Percentiles rank a stretch among this genome's conserved stretches.
phyloP scores from a whole-genome alignment of 2,329 filamentous ascomycete genomes.

The Colletotrichum musicola region DNA sequence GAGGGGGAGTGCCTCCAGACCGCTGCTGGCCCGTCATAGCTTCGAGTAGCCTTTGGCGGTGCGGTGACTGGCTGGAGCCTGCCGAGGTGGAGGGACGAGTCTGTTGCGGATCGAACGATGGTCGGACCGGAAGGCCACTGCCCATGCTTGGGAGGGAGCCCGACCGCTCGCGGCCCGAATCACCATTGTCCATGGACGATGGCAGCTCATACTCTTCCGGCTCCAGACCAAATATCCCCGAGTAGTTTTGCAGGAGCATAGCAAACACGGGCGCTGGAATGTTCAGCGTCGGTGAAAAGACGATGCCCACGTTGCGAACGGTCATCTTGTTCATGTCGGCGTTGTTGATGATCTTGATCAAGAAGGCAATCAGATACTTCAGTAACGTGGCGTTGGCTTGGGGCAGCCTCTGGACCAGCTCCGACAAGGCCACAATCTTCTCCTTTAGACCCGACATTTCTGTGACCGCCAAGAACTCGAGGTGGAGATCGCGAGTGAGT shows the following conservation, averaged over 20 bases:
- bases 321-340: conserved; percentile 97
- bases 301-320: conserved; percentile 95
- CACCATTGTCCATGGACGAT: conserved; percentile 53
- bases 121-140: conserved; percentile 44
- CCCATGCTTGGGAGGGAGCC: conserved; percentile 38
- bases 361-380: conserved; percentile 85
- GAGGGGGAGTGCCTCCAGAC: conserved; percentile 61
- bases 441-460: conserved; percentile 81
- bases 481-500: conserved; percentile 88
- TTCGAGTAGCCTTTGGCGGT: conserved; percentile 62
- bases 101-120: conserved; percentile 46
- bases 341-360: conserved; percentile 94
- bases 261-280: conserved; percentile 96
- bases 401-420: conserved; percentile 84
- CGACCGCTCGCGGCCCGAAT: conserved; percentile 43
- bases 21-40: conserved; percentile 49
- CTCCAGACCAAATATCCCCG: conserved; percentile 82
- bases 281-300: conserved; percentile 97
- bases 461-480: conserved; percentile 87
- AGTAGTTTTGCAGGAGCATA: conserved; percentile 91
- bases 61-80: conserved; percentile 63
- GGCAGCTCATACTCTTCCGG: conserved; percentile 74
- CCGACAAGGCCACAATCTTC: conserved; percentile 82
- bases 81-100: conserved; percentile 63
- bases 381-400: conserved; percentile 84